These are phyloP conservation scores for Passalora sequoiae DNA, from an alignment of 2,329 filamentous ascomycete species.

Conservation along the genomic window DNA sequence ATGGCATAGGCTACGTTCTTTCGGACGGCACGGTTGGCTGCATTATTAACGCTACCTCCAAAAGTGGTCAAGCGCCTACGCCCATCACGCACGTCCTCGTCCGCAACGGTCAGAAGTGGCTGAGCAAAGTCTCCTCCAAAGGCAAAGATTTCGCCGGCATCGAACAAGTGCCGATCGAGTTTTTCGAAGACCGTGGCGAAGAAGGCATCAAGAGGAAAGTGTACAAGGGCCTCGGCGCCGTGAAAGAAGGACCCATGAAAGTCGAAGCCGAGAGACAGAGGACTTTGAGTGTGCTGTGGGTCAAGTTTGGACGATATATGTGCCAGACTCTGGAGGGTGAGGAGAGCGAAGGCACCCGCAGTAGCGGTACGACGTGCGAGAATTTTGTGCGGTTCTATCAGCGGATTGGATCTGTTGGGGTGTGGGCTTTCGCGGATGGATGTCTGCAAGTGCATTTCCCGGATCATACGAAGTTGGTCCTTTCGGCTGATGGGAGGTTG, in stretches of 20 bases:
- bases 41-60: constrained; percentile 45
- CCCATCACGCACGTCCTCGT: constrained; percentile 69
- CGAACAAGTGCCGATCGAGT: constrained; percentile 53
- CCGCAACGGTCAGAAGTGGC: constrained; percentile 64
- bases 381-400: constrained; percentile 74
- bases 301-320: constrained; percentile 69
- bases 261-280: constrained; percentile 44
- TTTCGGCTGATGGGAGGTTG: constrained; percentile 68
- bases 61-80: constrained; percentile 27
- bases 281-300: constrained; percentile 56
- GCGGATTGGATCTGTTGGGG: constrained; percentile 71
- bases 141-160: constrained; percentile 57
- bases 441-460: constrained; percentile 82
- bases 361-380: constrained; percentile 35
- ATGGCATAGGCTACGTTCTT: constrained; percentile 76
- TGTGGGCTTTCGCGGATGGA: constrained; percentile 76
- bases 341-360: constrained; percentile 26
- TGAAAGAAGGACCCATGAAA: constrained; percentile 30
- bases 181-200: constrained; percentile 67
- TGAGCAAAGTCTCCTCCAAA: constrained; percentile 35
- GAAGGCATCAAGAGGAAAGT: constrained; percentile 56
- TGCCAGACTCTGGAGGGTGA: constrained; percentile 41
- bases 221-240: constrained; percentile 44
- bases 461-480: constrained; percentile 78
- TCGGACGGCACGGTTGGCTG: constrained; percentile 77